phyloP scores from a whole-genome alignment of 345 rosid genomes.

The Populus alba region DNA sequence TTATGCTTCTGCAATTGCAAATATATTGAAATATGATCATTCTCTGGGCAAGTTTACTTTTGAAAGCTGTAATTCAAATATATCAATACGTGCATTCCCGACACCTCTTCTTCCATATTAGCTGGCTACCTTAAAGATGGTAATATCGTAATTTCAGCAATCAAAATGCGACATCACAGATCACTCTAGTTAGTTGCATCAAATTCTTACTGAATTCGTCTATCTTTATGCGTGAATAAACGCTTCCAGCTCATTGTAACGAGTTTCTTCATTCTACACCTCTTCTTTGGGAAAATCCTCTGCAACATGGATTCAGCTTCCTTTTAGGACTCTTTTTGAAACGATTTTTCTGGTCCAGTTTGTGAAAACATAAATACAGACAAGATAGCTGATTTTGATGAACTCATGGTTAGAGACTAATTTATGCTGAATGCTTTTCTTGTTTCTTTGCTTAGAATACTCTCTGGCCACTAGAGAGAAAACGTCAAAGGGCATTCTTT shows the following conservation, averaged over 20 bases:
- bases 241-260: not conserved
- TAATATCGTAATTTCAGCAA: not conserved
- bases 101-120: not conserved
- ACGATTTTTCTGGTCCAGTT: not conserved
- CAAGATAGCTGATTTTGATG: not conserved
- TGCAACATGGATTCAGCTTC: not conserved
- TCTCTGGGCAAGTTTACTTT: conserved; percentile 29
- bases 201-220: not conserved
- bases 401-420: conserved; percentile 1
- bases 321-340: not conserved
- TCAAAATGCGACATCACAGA: not conserved
- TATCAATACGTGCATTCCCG: conserved; percentile 62
- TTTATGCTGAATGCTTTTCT: conserved; percentile 3
- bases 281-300: not conserved
- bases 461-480: conserved; percentile 94
- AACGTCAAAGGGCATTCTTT: conserved; percentile 89
- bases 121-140: not conserved
- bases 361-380: not conserved
- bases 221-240: not conserved
- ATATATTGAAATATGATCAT: conserved; percentile 46
- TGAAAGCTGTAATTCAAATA: conserved; percentile 38
- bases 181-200: not conserved
- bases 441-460: conserved; percentile 77
- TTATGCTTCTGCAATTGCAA: conserved; percentile 79
- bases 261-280: not conserved